These are phyloP conservation scores for Euphrasia confusa DNA, from an alignment of 257 asterid species.

Conservation along the genomic window DNA sequence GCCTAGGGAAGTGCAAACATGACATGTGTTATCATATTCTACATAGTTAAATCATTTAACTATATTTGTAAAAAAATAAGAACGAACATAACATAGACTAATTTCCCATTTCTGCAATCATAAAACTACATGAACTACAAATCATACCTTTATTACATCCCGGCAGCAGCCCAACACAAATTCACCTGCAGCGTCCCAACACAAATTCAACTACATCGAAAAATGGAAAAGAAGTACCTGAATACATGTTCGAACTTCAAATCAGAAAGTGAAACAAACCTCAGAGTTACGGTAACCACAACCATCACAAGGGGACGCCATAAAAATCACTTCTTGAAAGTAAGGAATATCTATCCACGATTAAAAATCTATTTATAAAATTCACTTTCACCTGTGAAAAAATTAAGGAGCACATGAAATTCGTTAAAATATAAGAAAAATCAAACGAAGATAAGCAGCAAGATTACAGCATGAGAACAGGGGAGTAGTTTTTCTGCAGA, in stretches of 20 bases:
- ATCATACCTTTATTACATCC: conserved; percentile 83
- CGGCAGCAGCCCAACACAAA: conserved; percentile 87
- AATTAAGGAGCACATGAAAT: too few species aligned
- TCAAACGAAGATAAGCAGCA: too few species aligned
- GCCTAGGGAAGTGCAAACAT: too few species aligned
- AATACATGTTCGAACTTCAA: neutral
- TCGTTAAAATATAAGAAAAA: too few species aligned
- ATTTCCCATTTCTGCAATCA: neutral
- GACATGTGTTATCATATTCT: too few species aligned
- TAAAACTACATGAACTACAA: neutral
- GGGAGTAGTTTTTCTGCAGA: too few species aligned
- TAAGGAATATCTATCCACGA: conserved; percentile 73
- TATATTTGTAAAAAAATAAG: too few species aligned
- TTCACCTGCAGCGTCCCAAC: conserved; percentile 52
- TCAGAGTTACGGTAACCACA: conserved; percentile 96
- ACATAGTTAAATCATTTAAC: too few species aligned
- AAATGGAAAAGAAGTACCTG: neutral
- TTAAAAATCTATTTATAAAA: too few species aligned
- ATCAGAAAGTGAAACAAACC: conserved; percentile 38
- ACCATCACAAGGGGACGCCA: conserved; percentile 86
- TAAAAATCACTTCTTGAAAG: conserved; percentile 87
- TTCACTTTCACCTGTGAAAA: too few species aligned
- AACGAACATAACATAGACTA: too few species aligned
- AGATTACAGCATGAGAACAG: too few species aligned
- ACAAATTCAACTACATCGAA: conserved; percentile 16